phyloP scores from a whole-genome alignment of 2,329 filamentous ascomycete species.

The Diplocarpon mali region DNA sequence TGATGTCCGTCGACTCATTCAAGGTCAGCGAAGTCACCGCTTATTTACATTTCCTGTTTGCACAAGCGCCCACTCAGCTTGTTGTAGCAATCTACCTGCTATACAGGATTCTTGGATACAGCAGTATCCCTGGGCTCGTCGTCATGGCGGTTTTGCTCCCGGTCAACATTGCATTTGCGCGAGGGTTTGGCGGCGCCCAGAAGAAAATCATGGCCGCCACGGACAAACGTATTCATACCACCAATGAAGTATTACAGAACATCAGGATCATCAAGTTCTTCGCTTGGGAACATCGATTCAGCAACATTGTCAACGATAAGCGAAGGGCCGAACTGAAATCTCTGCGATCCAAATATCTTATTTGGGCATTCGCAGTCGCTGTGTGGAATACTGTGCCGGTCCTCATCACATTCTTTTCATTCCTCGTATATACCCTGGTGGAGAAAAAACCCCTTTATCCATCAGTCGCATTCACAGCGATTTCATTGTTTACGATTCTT shows the following conservation, averaged over 20 bases:
- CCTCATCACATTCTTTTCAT: constrained; percentile 92
- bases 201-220: constrained; percentile 88
- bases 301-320: constrained; percentile 80
- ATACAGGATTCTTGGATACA: constrained; percentile 82
- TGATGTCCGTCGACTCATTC: constrained; percentile 99
- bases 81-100: constrained; percentile 69
- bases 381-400: constrained; percentile 96
- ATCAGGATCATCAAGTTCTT: constrained; percentile 99
- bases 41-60: constrained; percentile 93
- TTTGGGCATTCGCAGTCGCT: constrained; percentile 86
- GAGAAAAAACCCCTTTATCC: constrained; percentile 84
- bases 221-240: constrained; percentile 90
- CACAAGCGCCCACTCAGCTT: constrained; percentile 80
- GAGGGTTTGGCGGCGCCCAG: constrained; percentile 74
- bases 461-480: constrained; percentile 88
- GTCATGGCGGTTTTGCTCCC: constrained; percentile 85
- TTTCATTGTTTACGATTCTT: constrained; percentile 90
- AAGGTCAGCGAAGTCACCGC: constrained; percentile 93
- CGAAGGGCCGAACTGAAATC: constrained; percentile 66
- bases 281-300: constrained; percentile 91
- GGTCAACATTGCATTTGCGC: constrained; percentile 80
- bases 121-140: constrained; percentile 83
- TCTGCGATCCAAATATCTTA: constrained; percentile 70
- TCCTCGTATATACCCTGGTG: constrained; percentile 82
- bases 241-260: constrained; percentile 93